These are phyloP conservation scores for Botrytis medusae DNA, from an alignment of 2,329 filamentous ascomycete genomes.

Conservation along the genomic window DNA sequence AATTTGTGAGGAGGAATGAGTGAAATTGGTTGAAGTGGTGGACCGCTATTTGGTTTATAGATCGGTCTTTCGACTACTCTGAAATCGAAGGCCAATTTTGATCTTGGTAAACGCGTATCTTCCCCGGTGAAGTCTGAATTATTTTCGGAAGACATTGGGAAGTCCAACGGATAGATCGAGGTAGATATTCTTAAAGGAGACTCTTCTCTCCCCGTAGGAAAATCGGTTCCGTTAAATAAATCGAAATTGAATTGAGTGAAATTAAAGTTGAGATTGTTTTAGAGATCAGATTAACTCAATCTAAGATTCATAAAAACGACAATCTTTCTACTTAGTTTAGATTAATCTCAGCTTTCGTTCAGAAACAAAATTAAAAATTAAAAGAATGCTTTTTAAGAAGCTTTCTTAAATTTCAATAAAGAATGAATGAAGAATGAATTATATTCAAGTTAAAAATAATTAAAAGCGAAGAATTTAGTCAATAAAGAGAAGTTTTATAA, in stretches of 20 bases:
- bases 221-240: background rate
- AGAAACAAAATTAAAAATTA: background rate
- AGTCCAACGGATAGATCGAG: background rate
- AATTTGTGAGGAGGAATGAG: conserved; percentile 51
- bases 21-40: conserved; percentile 49
- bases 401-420: background rate
- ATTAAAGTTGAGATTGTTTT: conserved; percentile 13
- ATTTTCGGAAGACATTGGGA: conserved; percentile 4
- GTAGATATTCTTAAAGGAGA: background rate
- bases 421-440: background rate
- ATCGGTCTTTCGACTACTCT: conserved; percentile 34
- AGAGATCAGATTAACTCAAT: background rate
- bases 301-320: background rate
- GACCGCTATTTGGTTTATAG: conserved; percentile 51
- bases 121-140: conserved; percentile 10
- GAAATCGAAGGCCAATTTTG: conserved; percentile 33
- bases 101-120: conserved; percentile 8
- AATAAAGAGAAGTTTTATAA: background rate
- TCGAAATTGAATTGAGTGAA: background rate
- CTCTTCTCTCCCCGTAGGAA: background rate
- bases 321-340: background rate
- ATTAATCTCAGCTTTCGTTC: background rate
- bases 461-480: background rate
- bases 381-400: rapidly evolving
- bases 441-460: background rate